Evolutionary conservation across 306 rosid genomes (phyloP), one percentile per base, ranked within the genome.

Genomic region (Prunus persica): DNA sequence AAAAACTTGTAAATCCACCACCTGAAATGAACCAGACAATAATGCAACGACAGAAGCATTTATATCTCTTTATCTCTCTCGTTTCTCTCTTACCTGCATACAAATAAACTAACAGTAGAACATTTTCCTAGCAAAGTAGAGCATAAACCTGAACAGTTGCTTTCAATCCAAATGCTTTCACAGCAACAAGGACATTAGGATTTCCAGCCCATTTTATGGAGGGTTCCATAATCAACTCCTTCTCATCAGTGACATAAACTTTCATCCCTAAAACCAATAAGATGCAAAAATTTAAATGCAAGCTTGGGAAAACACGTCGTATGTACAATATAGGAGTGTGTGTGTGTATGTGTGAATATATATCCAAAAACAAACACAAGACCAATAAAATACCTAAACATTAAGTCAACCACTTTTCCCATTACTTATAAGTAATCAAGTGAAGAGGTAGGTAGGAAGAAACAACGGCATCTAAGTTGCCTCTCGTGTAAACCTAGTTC

Each of bases 221-320:
- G 57, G 93, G 97, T 86, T 94, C 96, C 97, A 94, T 90, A 60
- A 94, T 92, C 84, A 94, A 79, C 88, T 94, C 98, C 83, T 94
- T 94, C 84, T 94, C 98, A 77, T 90, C 97, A 54, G 98, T 94
- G 82, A 64, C 76, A 49, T 84, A 94, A 72, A 89, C 91, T 83
- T 94, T 94, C 98, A 92, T 91, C 66, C 98, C 98, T 94, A 41
- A 67, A 27, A 76, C 79, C 56, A 81, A 72, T 30, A 67, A 58
- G 71, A 69, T 47, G 45, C 46, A 52, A 5, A 65, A 11, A 65
- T 20, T 15, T 49, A 25, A 71, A 19, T 15, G 19, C 13, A 6
- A 22, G 13, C 63, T 72, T 25, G 51, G 54, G 25, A 66, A 61
- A 67, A 4, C 67, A 19, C 46, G 3, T 22, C 2, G 13, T 60